Conservation (phyloP, 1,284 basidiomycete genomes). For the Ustilago tritici region DNA sequence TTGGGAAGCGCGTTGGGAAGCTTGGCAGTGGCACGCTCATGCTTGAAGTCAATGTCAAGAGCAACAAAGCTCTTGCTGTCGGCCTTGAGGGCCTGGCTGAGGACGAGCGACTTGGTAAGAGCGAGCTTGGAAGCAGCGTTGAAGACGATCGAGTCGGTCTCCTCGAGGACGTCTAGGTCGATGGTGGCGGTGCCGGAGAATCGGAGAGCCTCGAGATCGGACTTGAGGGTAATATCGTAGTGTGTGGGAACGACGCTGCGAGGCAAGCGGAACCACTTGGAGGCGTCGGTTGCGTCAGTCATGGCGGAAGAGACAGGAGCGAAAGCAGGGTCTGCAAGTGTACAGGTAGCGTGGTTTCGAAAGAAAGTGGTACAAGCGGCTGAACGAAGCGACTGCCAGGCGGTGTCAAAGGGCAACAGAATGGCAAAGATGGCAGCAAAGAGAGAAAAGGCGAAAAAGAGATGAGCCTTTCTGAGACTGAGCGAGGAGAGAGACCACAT, state of each 20-base stretch:
- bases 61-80: constrained; percentile 73
- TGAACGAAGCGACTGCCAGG: constrained; percentile 36
- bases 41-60: constrained; percentile 71
- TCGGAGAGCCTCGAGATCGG: constrained; percentile 80
- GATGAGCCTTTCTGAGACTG: constrained; percentile 27
- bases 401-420: constrained; percentile 3
- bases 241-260: constrained; percentile 80
- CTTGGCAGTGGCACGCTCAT: constrained; percentile 61
- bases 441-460: constrained; percentile 26
- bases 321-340: constrained; percentile 38
- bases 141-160: constrained; percentile 72
- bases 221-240: constrained; percentile 83
- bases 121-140: constrained; percentile 76
- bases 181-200: constrained; percentile 85
- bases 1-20: constrained; percentile 57
- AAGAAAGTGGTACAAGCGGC: constrained; percentile 17
- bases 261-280: constrained; percentile 78
- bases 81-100: constrained; percentile 75
- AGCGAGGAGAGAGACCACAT: constrained; percentile 15
- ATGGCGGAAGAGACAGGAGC: constrained; percentile 48
- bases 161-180: constrained; percentile 79
- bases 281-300: constrained; percentile 52
- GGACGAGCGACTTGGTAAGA: constrained; percentile 78
- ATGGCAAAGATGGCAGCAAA: constrained; percentile 26
- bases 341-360: constrained; percentile 44